Evolutionary conservation across 2,329 filamentous ascomycete species (phyloP).

Genomic region (Botrytis medusae): DNA sequence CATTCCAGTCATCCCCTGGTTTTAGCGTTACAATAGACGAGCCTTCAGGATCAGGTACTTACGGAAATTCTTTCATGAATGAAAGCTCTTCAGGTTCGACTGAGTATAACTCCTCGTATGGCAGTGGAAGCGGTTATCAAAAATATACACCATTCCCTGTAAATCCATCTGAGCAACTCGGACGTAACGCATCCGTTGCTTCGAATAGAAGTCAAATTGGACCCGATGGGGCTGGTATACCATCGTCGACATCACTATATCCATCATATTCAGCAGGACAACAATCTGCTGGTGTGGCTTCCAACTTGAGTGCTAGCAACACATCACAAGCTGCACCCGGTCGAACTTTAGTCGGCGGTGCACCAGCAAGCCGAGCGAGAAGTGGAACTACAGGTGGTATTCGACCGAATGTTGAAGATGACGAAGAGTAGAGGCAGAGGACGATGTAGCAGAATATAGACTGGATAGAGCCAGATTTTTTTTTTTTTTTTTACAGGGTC

Average conservation of each 20-base stretch:
- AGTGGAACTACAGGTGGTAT: conserved; percentile 2
- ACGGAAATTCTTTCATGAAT: conserved; percentile 6
- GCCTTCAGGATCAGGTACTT: not conserved
- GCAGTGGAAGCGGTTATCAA: conserved; percentile 16
- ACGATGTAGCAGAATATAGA: not conserved
- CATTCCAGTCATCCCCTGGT: conserved; percentile 8
- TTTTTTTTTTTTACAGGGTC: not conserved
- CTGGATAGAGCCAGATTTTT: not conserved
- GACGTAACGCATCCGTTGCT: conserved; percentile 12
- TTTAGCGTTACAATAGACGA: conserved; percentile 21
- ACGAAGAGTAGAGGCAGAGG: not conserved
- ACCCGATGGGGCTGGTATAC: not conserved
- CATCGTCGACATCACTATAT: not conserved
- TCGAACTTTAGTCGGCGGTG: conserved; percentile 8
- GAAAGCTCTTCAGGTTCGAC: not conserved
- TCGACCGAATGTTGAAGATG: not conserved
- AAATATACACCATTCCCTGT: conserved; percentile 12
- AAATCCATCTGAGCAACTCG: conserved; percentile 10
- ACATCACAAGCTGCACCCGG: conserved; percentile 9
- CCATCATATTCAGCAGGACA: conserved; percentile 8
- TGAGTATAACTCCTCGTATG: conserved; percentile 9
- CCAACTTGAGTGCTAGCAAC: not conserved
- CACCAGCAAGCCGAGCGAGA: not conserved
- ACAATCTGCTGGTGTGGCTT: not conserved
- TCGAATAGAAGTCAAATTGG: conserved; percentile 15